Conservation (phyloP, 176 grass and related monocot species). For the Pontederia crassipes region DNA sequence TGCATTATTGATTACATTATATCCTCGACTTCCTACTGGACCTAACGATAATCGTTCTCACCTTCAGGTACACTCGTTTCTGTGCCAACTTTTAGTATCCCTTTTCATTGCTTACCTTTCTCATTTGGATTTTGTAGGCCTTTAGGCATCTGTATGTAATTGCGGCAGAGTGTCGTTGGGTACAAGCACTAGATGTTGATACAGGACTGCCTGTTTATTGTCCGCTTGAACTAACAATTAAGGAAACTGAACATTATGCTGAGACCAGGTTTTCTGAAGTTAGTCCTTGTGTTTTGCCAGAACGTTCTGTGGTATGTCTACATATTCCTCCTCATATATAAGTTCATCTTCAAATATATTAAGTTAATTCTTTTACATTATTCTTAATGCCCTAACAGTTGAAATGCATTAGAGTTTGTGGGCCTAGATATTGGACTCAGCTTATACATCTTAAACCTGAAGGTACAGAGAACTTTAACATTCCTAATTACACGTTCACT, state of each 20-base stretch:
- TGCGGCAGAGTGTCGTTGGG: slow-evolving; percentile 75
- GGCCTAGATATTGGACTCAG: slow-evolving; percentile 92
- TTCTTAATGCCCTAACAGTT: slow-evolving; percentile 35
- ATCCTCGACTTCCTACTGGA: slow-evolving; percentile 86
- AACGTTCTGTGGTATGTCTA: slow-evolving; percentile 68
- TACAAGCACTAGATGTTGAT: slow-evolving; percentile 90
- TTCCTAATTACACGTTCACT: slow-evolving; percentile 1
- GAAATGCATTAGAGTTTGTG: slow-evolving; percentile 82
- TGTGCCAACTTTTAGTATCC: not conserved
- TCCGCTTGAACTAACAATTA: slow-evolving; percentile 76
- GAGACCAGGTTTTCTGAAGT: slow-evolving; percentile 88
- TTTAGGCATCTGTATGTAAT: slow-evolving; percentile 87
- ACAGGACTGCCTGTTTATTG: slow-evolving; percentile 84
- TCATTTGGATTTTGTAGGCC: slow-evolving; percentile 34
- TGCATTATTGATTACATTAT: slow-evolving; percentile 71
- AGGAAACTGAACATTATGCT: slow-evolving; percentile 76
- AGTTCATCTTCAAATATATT: not conserved
- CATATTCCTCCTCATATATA: not conserved
- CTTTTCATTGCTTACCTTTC: slow-evolving; percentile 2
- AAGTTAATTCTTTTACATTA: not conserved
- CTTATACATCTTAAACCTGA: slow-evolving; percentile 63
- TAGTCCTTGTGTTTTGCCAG: slow-evolving; percentile 88
- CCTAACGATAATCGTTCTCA: slow-evolving; percentile 97
- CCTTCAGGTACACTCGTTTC: slow-evolving; percentile 60
- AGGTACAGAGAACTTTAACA: slow-evolving; percentile 42